Evolutionary conservation across 805 yeast species (phyloP).

Genomic region (Trichomonascus vanleenenianus): DNA sequence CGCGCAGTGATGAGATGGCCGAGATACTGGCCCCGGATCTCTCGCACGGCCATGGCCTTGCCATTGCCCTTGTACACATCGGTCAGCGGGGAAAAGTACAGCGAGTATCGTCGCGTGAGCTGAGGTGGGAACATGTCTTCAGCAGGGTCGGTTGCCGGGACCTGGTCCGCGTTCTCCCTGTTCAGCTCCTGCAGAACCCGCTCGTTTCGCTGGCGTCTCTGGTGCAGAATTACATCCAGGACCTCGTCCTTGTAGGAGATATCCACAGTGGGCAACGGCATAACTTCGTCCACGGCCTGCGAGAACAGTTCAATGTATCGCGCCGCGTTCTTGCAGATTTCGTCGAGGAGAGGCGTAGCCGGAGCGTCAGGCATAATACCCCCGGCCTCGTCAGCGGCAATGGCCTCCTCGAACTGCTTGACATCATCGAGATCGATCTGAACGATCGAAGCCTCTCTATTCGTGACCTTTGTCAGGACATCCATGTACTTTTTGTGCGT

Average conservation of each 20-base stretch:
- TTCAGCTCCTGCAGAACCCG: constrained; percentile 44
- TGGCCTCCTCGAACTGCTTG: constrained; percentile 51
- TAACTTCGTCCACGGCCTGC: constrained; percentile 62
- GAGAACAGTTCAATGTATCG: constrained; percentile 76
- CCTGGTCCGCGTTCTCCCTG: constrained; percentile 10
- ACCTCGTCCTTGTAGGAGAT: constrained; percentile 81
- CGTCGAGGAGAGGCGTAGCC: constrained; percentile 38
- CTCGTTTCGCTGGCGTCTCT: constrained; percentile 76
- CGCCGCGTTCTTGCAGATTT: constrained; percentile 64
- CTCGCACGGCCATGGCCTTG: constrained; percentile 79
- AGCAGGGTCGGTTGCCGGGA: constrained; percentile 8
- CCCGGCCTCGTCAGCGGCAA: constrained; percentile 27
- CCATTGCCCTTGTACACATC: constrained; percentile 23
- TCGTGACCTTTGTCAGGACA: constrained; percentile 70
- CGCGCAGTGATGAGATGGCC: constrained; percentile 86
- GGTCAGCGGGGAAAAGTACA: constrained; percentile 79
- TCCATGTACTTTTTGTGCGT: constrained; percentile 53
- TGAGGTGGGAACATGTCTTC: constrained; percentile 71
- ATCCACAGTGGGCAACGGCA: constrained; percentile 84
- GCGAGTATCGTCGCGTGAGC: constrained; percentile 75
- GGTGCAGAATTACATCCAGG: constrained; percentile 84
- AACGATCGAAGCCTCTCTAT: constrained; percentile 66
- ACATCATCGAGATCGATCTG: constrained; percentile 80
- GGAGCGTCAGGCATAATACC: constrained; percentile 18
- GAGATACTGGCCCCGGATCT: constrained; percentile 71